Evolutionary conservation across 768 basidiomycete genomes (phyloP).

Genomic region (Pleurotus tuoliensis): DNA sequence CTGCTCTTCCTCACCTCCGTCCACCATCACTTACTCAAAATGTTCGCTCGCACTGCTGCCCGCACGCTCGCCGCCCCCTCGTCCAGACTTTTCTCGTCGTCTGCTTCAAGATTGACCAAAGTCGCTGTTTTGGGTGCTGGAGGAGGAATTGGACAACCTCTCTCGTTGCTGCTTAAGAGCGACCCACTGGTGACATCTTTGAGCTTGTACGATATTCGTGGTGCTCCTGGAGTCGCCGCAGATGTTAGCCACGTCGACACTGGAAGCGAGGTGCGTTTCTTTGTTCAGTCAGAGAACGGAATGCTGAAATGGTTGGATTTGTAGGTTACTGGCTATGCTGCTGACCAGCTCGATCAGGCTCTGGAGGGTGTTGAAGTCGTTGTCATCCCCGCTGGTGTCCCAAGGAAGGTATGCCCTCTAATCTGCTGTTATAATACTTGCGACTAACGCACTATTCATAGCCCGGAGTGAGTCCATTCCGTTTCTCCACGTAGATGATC

Average conservation of each 20-base stretch:
- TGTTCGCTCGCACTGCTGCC: conserved; percentile 65
- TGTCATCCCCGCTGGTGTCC: conserved; percentile 98
- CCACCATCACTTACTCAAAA: conserved; percentile 27
- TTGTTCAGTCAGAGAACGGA: conserved; percentile 10
- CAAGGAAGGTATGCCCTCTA: conserved; percentile 73
- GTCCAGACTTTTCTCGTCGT: conserved; percentile 73
- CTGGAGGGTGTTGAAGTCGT: conserved; percentile 89
- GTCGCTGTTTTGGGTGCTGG: conserved; percentile 97
- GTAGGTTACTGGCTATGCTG: conserved; percentile 76
- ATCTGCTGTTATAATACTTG: conserved; percentile 2
- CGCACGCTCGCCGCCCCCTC: conserved; percentile 51
- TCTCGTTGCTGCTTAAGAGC: conserved; percentile 89
- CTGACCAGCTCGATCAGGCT: conserved; percentile 86
- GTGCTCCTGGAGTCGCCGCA: conserved; percentile 94
- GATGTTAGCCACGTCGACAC: conserved; percentile 96
- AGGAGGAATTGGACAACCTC: conserved; percentile 97
- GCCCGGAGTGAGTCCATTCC: conserved; percentile 71
- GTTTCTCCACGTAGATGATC: conserved; percentile 4
- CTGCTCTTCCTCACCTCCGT: conserved; percentile 9
- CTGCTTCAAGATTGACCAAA: conserved; percentile 69
- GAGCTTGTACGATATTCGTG: conserved; percentile 91
- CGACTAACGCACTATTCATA: conserved; percentile 32
- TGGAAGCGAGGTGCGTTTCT: conserved; percentile 58
- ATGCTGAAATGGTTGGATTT: conserved; percentile 11
- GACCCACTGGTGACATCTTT: conserved; percentile 87